A percentile compares a stretch with the other conserved stretches of the same genome.
Conservation (phyloP, 306 rosid species). For the Cyclanthera cordifolia region DNA sequence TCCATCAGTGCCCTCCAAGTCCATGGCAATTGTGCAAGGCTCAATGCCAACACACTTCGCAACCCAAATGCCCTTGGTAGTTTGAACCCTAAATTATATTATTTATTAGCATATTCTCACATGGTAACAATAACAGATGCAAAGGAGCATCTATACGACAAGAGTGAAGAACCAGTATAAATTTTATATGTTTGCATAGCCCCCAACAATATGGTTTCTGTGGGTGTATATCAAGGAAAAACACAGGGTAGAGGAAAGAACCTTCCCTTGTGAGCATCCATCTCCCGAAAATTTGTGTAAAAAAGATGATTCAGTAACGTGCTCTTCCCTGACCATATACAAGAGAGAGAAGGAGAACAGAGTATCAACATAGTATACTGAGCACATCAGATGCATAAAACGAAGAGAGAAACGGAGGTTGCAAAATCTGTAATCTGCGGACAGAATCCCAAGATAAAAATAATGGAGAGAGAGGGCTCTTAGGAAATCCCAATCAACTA, state of each 20-base stretch:
- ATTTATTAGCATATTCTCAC: background rate
- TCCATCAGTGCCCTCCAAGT: slow-evolving; percentile 98
- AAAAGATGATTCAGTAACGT: slow-evolving; percentile 80
- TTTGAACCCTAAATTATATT: slow-evolving; percentile 51
- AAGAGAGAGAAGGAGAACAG: background rate
- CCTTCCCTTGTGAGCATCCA: slow-evolving; percentile 94
- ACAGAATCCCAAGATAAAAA: background rate
- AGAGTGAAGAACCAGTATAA: slow-evolving; percentile 6
- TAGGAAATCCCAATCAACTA: background rate
- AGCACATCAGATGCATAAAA: background rate
- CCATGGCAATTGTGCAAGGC: slow-evolving; percentile 88
- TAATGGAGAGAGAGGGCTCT: background rate
- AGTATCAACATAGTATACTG: background rate
- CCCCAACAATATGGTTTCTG: background rate
- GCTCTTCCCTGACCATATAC: slow-evolving; percentile 59
- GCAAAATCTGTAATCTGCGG: background rate
- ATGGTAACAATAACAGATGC: background rate
- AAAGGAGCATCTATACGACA: background rate
- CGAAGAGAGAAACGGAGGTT: background rate
- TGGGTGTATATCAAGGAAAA: background rate
- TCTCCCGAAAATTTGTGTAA: slow-evolving; percentile 70
- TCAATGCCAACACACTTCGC: slow-evolving; percentile 71
- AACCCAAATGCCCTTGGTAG: slow-evolving; percentile 91
- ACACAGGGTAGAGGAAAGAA: slow-evolving; percentile 7
- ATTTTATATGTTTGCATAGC: background rate